phyloP scores from a whole-genome alignment of 176 grass and related monocot species.

The Bonia amplexicaulis region DNA sequence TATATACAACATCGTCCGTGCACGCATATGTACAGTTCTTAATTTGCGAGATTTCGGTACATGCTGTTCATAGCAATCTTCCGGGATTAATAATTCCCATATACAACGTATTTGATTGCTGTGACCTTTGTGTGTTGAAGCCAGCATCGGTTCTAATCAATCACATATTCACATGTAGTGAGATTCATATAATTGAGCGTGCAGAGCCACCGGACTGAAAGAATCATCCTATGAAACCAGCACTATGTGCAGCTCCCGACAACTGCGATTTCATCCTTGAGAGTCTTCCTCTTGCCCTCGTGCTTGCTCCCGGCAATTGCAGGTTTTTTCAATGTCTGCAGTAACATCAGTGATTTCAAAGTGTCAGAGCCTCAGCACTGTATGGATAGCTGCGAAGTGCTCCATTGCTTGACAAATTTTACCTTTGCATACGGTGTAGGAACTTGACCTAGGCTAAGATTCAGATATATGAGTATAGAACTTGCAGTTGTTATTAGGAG shows the following conservation, averaged over 20 bases:
- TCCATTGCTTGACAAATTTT: neutral
- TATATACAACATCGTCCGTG: neutral
- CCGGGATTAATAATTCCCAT: neutral
- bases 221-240: neutral
- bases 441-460: neutral
- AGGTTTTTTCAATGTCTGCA: conserved; percentile 33
- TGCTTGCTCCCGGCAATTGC: conserved; percentile 28
- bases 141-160: neutral
- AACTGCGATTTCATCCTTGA: conserved; percentile 33
- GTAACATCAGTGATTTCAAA: neutral
- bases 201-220: neutral
- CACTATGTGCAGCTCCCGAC: conserved; percentile 42
- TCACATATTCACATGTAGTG: neutral
- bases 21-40: neutral
- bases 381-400: neutral
- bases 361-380: neutral
- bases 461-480: neutral
- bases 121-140: neutral
- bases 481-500: neutral
- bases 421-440: neutral
- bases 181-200: neutral
- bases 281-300: conserved; percentile 34
- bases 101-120: neutral
- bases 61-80: neutral
- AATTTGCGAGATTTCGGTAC: neutral